These are phyloP conservation scores for Starmerella khaoyaiensis DNA, from an alignment of 805 yeast species.

Conservation along the genomic window DNA sequence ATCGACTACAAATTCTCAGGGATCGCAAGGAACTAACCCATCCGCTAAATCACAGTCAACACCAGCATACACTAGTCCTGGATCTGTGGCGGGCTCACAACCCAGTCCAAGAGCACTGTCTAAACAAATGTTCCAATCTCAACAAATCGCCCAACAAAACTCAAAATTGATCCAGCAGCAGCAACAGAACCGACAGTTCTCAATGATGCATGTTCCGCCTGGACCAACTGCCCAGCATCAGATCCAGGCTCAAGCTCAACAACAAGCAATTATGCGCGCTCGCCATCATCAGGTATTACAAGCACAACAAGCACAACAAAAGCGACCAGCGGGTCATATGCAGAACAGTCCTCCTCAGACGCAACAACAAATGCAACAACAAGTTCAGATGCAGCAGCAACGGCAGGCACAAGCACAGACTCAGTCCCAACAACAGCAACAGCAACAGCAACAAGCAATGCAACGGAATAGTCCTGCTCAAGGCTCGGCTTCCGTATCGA, in stretches of 20 bases:
- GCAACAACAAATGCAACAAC: neutral
- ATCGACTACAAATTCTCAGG: too few species aligned
- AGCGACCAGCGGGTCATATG: too few species aligned
- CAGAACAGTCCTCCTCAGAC: neutral
- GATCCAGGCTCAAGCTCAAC: conserved; percentile 20
- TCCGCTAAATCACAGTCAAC: too few species aligned
- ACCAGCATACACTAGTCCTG: too few species aligned
- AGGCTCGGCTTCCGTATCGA: too few species aligned
- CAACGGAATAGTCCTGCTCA: too few species aligned
- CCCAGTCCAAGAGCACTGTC: conserved; percentile 17
- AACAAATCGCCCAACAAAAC: conserved; percentile 14
- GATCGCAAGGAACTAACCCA: too few species aligned
- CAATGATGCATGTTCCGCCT: conserved; percentile 16
- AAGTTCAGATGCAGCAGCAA: neutral
- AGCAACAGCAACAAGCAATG: conserved; percentile 2
- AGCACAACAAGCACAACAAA: conserved; percentile 3
- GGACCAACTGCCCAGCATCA: conserved; percentile 21
- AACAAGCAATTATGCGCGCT: conserved; percentile 17
- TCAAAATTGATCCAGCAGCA: conserved; percentile 4
- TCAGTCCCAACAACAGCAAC: conserved; percentile 2
- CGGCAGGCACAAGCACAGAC: neutral
- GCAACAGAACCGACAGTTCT: conserved; percentile 3
- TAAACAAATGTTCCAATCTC: conserved; percentile 16
- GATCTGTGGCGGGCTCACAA: too few species aligned
- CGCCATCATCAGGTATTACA: conserved; percentile 11